Base-by-base conservation (phyloP, 2,329 filamentous ascomycete genomes). In the Ophiocordyceps camponoti-saundersi region DNA sequence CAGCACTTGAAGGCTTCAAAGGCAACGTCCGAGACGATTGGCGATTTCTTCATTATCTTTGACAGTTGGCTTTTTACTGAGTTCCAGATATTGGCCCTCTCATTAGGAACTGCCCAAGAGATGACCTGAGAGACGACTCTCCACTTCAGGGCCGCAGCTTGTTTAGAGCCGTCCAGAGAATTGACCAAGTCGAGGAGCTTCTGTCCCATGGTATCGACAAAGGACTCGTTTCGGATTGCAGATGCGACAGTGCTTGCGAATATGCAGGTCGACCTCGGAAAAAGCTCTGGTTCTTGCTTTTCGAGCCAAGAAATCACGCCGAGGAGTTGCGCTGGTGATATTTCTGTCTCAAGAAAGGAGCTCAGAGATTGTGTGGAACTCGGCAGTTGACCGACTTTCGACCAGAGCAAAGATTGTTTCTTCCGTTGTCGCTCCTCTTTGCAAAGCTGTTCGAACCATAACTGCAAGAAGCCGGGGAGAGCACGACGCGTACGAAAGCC, bases 361-460 rank as follows among this genome's bases (percentile, higher is more conserved):
- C 49, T 56, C 43, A 53, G 50, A 13, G 47, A 49, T 21, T 55
- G 48, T 3, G 53, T 47, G 0, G 50, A 48, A 21, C 53, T 52
- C 8, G 48, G 48, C 20, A 42, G 48, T n/a, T 48, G 53, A 5
- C 53, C 54, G 11, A 61, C 51, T 3, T 51, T 51, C 21, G 61
- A 57, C 65, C 65, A 67, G 0, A 62, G 60, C 2, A 59, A 63
- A 7, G 44, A 53, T 43, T 32, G 15, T 30, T 53, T 52, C 16
- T 52, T 48, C 18, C 60, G 55, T 36, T 56, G 53, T 42, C 57
- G 53, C 47, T 66, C 61, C 16, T 59, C 55, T 15, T 61, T 55
- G 36, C 58, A 61, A 2, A 72, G 59, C 48, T 69, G 64, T 41
- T 60, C 53, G 44, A 63, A 69, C 72, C 72, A 75, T 2, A 67